Percentiles rank a stretch among this genome's conserved stretches.
Conservation (phyloP, 106 monocot species). For the Iris macrosiphon region DNA sequence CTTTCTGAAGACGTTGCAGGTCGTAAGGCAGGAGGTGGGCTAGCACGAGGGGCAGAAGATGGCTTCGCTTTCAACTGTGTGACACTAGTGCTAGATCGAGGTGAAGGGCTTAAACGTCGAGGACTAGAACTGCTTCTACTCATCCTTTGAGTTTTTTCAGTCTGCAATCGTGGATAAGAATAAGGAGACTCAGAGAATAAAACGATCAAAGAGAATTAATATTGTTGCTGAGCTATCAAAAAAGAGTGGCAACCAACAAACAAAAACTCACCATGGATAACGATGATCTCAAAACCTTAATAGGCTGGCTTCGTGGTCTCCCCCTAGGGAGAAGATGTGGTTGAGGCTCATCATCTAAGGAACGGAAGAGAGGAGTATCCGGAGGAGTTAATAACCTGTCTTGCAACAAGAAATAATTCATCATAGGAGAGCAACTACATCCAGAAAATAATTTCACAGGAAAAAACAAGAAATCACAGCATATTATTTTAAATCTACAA, state of each 20-base stretch:
- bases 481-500: too few relatives aligned
- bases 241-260: neutral
- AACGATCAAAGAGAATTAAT: neutral
- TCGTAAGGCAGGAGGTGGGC: conserved; percentile 30
- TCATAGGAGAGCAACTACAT: neutral
- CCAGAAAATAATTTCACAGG: neutral
- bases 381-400: conserved; percentile 98
- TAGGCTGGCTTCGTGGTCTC: conserved; percentile 48
- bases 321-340: conserved; percentile 40
- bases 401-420: too few relatives aligned
- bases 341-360: conserved; percentile 73
- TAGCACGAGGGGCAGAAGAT: conserved; percentile 58
- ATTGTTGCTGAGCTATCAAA: neutral
- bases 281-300: conserved; percentile 42
- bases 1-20: conserved; percentile 49
- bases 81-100: conserved; percentile 39
- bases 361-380: conserved; percentile 91
- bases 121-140: conserved; percentile 76
- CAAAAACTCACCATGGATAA: conserved; percentile 38
- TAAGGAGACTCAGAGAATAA: neutral
- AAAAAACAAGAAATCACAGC: too few relatives aligned
- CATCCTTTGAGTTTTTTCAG: conserved; percentile 42
- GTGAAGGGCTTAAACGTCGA: conserved; percentile 61
- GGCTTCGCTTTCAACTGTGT: conserved; percentile 39
- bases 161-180: conserved; percentile 26